Percentiles rank a stretch among this genome's conserved stretches.
phyloP scores from a whole-genome alignment of 805 yeast genomes.

The Candida pseudofarinosa region DNA sequence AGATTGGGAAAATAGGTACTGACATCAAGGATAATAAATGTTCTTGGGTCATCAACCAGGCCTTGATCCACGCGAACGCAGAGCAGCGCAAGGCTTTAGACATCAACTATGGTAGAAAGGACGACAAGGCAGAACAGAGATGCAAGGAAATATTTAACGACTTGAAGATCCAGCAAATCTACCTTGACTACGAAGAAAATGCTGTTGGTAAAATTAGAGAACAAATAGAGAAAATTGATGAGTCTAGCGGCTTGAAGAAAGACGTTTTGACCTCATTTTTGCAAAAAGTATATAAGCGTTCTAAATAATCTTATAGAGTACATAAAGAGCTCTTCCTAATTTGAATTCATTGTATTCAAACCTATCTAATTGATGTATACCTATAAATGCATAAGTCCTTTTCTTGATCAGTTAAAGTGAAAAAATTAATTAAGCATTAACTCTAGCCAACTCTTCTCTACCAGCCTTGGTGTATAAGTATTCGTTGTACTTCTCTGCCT shows the following conservation, averaged over 20 bases:
- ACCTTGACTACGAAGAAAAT: slow-evolving; percentile 78
- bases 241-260: slow-evolving; percentile 87
- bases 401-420: neutral
- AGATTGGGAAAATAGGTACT: slow-evolving; percentile 97
- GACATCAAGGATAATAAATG: slow-evolving; percentile 98
- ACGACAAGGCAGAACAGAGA: slow-evolving; percentile 58
- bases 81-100: slow-evolving; percentile 83
- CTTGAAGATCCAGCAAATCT: slow-evolving; percentile 65
- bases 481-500: slow-evolving; percentile 86
- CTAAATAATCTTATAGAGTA: slow-evolving; percentile 48
- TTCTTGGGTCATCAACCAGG: slow-evolving; percentile 95
- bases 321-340: neutral
- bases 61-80: slow-evolving; percentile 69
- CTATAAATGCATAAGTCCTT: neutral
- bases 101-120: slow-evolving; percentile 85
- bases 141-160: slow-evolving; percentile 74
- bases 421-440: slow-evolving; percentile 30
- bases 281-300: slow-evolving; percentile 89
- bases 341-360: neutral
- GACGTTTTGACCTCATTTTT: slow-evolving; percentile 83
- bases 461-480: slow-evolving; percentile 97
- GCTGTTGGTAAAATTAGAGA: slow-evolving; percentile 59
- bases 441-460: slow-evolving; percentile 85
- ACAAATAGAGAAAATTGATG: slow-evolving; percentile 73
- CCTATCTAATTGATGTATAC: neutral